Evolutionary conservation across 1,284 basidiomycete species (phyloP), one percentile per base, ranked within the genome.

Genomic region (Mycena citricolor): DNA sequence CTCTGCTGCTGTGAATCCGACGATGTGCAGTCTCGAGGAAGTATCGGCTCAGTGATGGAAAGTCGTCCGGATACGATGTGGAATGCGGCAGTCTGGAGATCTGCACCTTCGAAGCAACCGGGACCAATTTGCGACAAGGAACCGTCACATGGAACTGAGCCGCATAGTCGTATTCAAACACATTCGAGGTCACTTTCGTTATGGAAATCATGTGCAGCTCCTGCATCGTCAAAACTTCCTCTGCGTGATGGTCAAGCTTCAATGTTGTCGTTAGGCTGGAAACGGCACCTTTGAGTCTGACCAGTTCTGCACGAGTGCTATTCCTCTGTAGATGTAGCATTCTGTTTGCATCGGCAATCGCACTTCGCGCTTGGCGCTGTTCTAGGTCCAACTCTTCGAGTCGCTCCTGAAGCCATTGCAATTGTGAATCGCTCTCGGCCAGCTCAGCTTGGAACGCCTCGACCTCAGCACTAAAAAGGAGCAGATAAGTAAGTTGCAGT

Each of bases 151-250:
- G 64, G 59, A 84, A 82, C 49, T 77, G 77, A 21, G 79, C 77
- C 4, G 78, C 81, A 60, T 86, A 89, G 22, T 74, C 64, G 52
- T 89, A 78, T 58, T 83, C 77, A 44, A 91, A 76, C 13, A 77
- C 46, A 25, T 76, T 67, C 0, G 79, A 55, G 8, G 68, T 64
- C 38, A 89, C 71, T 54, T 73, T 80, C 10, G 70, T 73, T 6
- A 76, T 64, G 16, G 68, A 74, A 76, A 86, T 86, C 57, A 81
- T 77, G 55, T 94, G 88, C 12, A 94, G 65, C 42, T 78, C 74
- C 65, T 94, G 83, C 25, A 94, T 65, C 0, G 79, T 74, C 47
- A 84, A 80, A 29, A 91, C 77, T 54, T 93, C 90, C 56, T 81
- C 91, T 91, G 53, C 22, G 39, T 31, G 26, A 26, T 14, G 20